phyloP scores from a whole-genome alignment of 2,329 filamentous ascomycete genomes.

The Diplodia seriata region DNA sequence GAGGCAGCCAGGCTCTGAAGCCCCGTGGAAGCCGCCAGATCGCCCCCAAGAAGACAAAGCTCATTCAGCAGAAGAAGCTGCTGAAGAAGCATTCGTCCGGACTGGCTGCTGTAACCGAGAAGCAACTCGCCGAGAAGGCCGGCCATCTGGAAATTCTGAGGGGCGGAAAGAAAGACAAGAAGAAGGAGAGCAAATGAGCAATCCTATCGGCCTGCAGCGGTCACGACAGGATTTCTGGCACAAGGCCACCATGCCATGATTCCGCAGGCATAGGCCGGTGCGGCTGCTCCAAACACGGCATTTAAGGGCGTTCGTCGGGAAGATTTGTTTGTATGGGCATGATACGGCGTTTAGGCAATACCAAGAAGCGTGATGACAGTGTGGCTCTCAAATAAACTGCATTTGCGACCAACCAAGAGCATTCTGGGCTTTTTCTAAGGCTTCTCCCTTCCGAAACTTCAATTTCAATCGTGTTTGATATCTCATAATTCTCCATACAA shows the following conservation, averaged over 20 bases:
- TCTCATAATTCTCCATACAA: not conserved
- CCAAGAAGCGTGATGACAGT: not conserved
- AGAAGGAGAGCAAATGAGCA: slow-evolving; percentile 28
- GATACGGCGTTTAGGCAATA: slow-evolving; percentile 8
- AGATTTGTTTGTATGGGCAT: not conserved
- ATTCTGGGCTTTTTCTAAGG: not conserved
- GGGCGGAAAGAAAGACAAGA: slow-evolving; percentile 66
- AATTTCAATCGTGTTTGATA: not conserved
- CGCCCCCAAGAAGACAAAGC: slow-evolving; percentile 68
- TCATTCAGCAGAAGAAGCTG: slow-evolving; percentile 68
- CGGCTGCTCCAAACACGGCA: not conserved
- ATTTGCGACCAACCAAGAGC: not conserved
- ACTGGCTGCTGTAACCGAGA: slow-evolving; percentile 70
- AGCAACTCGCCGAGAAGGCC: slow-evolving; percentile 68
- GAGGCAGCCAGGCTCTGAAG: slow-evolving; percentile 49
- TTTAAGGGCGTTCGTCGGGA: slow-evolving; percentile 15
- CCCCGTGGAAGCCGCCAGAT: slow-evolving; percentile 68
- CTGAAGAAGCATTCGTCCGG: slow-evolving; percentile 71
- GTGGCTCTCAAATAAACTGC: not conserved
- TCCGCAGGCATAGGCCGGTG: not conserved
- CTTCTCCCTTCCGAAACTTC: not conserved
- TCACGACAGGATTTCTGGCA: not conserved
- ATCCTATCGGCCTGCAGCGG: not conserved
- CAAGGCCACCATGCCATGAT: not conserved
- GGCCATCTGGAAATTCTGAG: slow-evolving; percentile 73